phyloP scores from a whole-genome alignment of 2,329 filamentous ascomycete genomes.

The Rhynchosporium agropyri region DNA sequence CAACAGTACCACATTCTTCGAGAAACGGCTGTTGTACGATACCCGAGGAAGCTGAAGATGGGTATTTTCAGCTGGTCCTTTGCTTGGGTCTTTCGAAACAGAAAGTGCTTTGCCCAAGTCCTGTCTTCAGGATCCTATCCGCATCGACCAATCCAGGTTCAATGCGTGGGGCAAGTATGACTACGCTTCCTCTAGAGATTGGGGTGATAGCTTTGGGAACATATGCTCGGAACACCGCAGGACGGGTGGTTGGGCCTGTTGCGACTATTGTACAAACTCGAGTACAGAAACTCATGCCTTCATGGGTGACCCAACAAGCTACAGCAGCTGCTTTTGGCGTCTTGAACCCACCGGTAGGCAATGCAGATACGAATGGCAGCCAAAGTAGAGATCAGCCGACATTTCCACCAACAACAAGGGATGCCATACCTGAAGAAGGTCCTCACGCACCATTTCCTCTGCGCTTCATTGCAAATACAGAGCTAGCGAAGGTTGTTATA shows the following conservation, averaged over 20 bases:
- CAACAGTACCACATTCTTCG: slow-evolving; percentile 55
- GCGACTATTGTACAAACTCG: slow-evolving; percentile 48
- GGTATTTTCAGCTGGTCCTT: slow-evolving; percentile 69
- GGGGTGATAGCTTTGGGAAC: slow-evolving; percentile 58
- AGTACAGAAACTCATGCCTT: slow-evolving; percentile 43
- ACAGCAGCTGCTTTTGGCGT: slow-evolving; percentile 42
- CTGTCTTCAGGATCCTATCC: slow-evolving; percentile 70
- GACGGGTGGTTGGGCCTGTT: slow-evolving; percentile 49
- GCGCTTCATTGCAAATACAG: slow-evolving; percentile 52
- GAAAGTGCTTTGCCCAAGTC: slow-evolving; percentile 65
- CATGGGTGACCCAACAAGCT: slow-evolving; percentile 41
- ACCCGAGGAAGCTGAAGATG: slow-evolving; percentile 63
- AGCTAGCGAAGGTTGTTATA: slow-evolving; percentile 42
- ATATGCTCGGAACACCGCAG: slow-evolving; percentile 46
- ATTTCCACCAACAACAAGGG: slow-evolving; percentile 41
- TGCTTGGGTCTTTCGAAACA: slow-evolving; percentile 55
- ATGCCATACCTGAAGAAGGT: slow-evolving; percentile 48
- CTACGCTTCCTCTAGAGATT: slow-evolving; percentile 66
- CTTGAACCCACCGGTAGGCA: slow-evolving; percentile 35
- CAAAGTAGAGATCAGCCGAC: slow-evolving; percentile 44
- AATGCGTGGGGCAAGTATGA: slow-evolving; percentile 65
- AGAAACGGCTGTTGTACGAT: slow-evolving; percentile 69
- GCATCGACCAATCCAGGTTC: slow-evolving; percentile 63
- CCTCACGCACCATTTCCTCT: slow-evolving; percentile 58
- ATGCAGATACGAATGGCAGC: slow-evolving; percentile 46